Evolutionary conservation across 192 early-diverging fungal genomes (phyloP), one percentile per base, ranked within the genome.

Genomic region (Rhizophagus clarus): DNA sequence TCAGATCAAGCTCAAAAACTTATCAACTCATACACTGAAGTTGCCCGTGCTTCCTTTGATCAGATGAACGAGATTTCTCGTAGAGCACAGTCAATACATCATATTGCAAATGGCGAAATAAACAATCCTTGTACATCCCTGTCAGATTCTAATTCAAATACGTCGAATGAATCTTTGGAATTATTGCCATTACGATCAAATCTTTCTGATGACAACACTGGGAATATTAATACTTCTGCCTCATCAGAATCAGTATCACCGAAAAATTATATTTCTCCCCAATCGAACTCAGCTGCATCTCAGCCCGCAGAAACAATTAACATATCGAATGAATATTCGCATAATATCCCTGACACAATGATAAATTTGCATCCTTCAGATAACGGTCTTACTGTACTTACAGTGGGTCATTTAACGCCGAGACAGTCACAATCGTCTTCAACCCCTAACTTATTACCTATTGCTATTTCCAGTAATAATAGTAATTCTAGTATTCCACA

Each of bases 21-120:
- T 28, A 67, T 85, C 31, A 72, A 82, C 45, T 83, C 82, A 24
- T 84, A 84, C 68, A 37, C 78, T 26, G 76, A 84, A 66, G 32
- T 82, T 37, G 45, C 81, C 9, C 70, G 67, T 60, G 66, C 77
- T 9, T 80, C 77, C 26, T 63, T 78, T 24, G 64, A 77, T 28
- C 83, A 85, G 75, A 83, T 82, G 77, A 79, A 66, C 34, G 62
- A 79, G 20, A 81, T 83, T 42, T 80, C 74, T 40, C 34, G 62
- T 56, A 77, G 79, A 4, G 76, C 74, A 0, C 79, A 85, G 72
- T 42, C 26, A 47, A n/a, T 47, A 28, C 37, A 72, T 47, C 37
- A 72, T 28, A 47, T 47, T 10, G 15, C 37, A n/a, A 72, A 15
- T 3, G 28, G 12, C 4, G 26, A 72, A 28, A 1, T 26, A 9